Evolutionary conservation across 129 eudicot species (phyloP).

Genomic region (Centella asiatica): DNA sequence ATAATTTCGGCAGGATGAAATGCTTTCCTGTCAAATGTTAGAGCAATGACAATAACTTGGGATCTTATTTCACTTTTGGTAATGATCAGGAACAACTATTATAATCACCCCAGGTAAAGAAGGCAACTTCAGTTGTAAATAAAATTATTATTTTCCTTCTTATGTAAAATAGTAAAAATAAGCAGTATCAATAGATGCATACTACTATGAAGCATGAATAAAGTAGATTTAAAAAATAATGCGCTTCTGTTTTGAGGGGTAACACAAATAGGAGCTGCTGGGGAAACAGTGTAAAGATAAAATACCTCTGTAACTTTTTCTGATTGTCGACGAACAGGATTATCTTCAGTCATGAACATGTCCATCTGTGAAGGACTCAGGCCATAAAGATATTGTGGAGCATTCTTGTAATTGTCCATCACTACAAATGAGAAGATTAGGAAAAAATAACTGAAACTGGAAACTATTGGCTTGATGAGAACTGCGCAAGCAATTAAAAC

Average conservation of each 20-base stretch:
- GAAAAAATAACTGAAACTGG: neutral
- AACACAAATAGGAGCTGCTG: no score
- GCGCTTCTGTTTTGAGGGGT: no score
- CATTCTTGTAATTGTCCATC: slow-evolving; percentile 79
- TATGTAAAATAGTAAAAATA: neutral
- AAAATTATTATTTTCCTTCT: no score
- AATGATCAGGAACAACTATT: no score
- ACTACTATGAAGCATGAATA: no score
- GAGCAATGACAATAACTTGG: neutral
- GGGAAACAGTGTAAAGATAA: slow-evolving; percentile 6
- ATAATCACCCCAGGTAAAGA: no score
- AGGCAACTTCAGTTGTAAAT: no score
- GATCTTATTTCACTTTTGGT: neutral
- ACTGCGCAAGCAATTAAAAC: neutral
- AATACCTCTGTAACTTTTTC: slow-evolving; percentile 72
- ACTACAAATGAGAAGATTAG: slow-evolving; percentile 29
- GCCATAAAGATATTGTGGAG: slow-evolving; percentile 64
- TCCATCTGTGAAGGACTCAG: slow-evolving; percentile 81
- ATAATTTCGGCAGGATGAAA: slow-evolving; percentile 55
- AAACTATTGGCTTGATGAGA: neutral
- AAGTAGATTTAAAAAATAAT: no score
- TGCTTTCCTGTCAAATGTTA: slow-evolving; percentile 49
- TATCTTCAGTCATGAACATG: slow-evolving; percentile 91
- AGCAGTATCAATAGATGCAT: no score
- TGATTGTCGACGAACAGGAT: slow-evolving; percentile 52